Percentiles rank a stretch among this genome's conserved stretches.
Evolutionary conservation across 169 alveolate species (phyloP).

Genomic region (Cardiosporidium cionae): DNA sequence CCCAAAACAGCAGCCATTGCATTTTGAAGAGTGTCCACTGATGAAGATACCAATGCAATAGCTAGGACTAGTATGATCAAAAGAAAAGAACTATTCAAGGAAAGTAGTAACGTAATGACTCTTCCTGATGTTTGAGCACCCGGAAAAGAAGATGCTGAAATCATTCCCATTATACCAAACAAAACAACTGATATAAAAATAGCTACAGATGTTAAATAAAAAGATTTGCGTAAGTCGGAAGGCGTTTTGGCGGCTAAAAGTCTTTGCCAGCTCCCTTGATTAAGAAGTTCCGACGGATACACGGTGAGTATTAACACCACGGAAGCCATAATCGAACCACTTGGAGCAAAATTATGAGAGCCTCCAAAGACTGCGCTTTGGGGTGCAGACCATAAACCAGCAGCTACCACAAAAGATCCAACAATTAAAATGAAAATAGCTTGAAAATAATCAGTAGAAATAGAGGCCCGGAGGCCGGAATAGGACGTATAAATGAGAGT

Average conservation of each 20-base stretch:
- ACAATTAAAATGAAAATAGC: neutral
- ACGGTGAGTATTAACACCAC: conserved; percentile 12
- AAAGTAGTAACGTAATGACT: neutral
- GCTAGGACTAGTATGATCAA: conserved; percentile 19
- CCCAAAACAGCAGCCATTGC: conserved; percentile 24
- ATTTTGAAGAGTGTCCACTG: conserved; percentile 28
- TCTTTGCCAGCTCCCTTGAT: conserved; percentile 38
- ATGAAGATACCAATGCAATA: conserved; percentile 26
- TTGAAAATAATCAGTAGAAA: conserved; percentile 15
- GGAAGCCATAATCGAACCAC: neutral
- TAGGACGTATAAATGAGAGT: conserved; percentile 19
- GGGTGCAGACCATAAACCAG: neutral
- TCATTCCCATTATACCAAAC: conserved; percentile 11
- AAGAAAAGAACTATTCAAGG: conserved; percentile 3
- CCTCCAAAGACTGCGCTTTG: neutral
- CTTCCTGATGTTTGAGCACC: neutral
- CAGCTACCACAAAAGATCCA: neutral
- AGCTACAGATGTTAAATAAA: neutral
- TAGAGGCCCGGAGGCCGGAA: conserved; percentile 17
- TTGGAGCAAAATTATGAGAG: neutral
- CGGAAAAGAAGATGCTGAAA: neutral
- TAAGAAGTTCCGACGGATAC: conserved; percentile 14
- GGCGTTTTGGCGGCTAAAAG: conserved; percentile 4
- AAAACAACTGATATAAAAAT: conserved; percentile 4
- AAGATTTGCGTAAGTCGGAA: conserved; percentile 7